phyloP scores from a whole-genome alignment of 2,329 filamentous ascomycete species.

The Aureobasidium sp. region DNA sequence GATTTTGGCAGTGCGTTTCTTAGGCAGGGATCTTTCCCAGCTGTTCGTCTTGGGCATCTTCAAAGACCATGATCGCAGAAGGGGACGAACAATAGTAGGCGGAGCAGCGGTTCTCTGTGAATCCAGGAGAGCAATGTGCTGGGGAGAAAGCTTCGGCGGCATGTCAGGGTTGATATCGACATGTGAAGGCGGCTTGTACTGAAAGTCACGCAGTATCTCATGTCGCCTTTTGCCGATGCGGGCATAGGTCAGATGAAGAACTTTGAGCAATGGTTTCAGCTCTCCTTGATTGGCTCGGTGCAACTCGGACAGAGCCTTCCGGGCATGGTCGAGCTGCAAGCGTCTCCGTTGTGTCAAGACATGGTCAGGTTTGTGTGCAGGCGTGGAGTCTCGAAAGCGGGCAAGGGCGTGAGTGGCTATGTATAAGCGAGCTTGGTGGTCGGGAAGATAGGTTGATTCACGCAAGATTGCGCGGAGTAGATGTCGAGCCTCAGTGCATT shows the following conservation, averaged over 20 bases:
- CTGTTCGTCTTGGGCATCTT: conserved; percentile 30
- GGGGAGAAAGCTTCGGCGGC: conserved; percentile 28
- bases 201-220: conserved; percentile 34
- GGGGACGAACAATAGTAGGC: conserved; percentile 23
- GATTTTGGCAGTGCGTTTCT: conserved; percentile 35
- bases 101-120: conserved; percentile 23
- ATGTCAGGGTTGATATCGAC: not conserved
- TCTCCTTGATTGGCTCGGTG: conserved; percentile 50
- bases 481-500: conserved; percentile 27
- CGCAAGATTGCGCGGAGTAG: conserved; percentile 50
- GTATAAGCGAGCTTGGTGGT: conserved; percentile 44
- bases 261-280: conserved; percentile 38
- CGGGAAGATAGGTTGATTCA: conserved; percentile 53
- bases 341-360: not conserved
- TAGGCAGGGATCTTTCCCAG: conserved; percentile 39
- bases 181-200: not conserved
- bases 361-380: conserved; percentile 14
- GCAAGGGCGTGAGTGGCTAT: conserved; percentile 39
- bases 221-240: conserved; percentile 45
- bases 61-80: conserved; percentile 14
- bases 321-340: conserved; percentile 22
- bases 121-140: conserved; percentile 21
- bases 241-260: conserved; percentile 49
- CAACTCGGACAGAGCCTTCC: conserved; percentile 38
- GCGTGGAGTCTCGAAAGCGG: conserved; percentile 40